phyloP scores from a whole-genome alignment of 2,329 filamentous ascomycete species.

The Fusarium odoratissimum region DNA sequence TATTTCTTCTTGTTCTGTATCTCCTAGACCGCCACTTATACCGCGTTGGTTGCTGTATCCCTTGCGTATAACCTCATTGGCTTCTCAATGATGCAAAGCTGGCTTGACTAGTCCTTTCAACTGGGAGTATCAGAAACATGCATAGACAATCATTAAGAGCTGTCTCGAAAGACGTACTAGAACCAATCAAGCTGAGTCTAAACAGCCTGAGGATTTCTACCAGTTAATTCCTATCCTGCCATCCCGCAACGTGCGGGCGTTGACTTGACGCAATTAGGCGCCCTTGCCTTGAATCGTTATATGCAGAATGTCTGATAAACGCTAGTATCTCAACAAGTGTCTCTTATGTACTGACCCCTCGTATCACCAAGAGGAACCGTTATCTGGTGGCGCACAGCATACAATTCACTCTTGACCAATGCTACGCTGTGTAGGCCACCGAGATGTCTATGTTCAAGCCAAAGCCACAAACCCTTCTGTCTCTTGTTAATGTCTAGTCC shows the following conservation, averaged over 20 bases:
- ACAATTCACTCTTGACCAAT: conserved; percentile 5
- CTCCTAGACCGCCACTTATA: conserved; percentile 17
- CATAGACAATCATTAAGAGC: neutral
- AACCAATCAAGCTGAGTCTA: conserved; percentile 15
- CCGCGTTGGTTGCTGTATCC: conserved; percentile 9
- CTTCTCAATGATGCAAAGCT: conserved; percentile 7
- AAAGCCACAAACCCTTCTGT: conserved; percentile 7
- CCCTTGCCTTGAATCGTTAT: conserved; percentile 28
- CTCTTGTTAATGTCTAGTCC: conserved; percentile 14
- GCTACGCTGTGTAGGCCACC: neutral
- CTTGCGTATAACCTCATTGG: conserved; percentile 35
- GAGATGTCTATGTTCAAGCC: neutral
- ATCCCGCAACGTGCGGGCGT: conserved; percentile 41
- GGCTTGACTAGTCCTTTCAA: neutral
- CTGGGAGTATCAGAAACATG: conserved; percentile 16
- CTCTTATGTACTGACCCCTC: conserved; percentile 12
- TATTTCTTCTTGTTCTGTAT: conserved; percentile 4
- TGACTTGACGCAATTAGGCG: conserved; percentile 20
- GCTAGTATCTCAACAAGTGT: conserved; percentile 20
- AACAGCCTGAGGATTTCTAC: conserved; percentile 6
- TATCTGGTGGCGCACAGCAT: conserved; percentile 33
- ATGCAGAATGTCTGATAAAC: conserved; percentile 24
- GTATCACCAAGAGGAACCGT: conserved; percentile 23
- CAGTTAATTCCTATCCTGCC: conserved; percentile 26
- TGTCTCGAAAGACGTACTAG: conserved; percentile 22